Conservation (phyloP, 768 basidiomycete genomes). For the Naematelia encephala region DNA sequence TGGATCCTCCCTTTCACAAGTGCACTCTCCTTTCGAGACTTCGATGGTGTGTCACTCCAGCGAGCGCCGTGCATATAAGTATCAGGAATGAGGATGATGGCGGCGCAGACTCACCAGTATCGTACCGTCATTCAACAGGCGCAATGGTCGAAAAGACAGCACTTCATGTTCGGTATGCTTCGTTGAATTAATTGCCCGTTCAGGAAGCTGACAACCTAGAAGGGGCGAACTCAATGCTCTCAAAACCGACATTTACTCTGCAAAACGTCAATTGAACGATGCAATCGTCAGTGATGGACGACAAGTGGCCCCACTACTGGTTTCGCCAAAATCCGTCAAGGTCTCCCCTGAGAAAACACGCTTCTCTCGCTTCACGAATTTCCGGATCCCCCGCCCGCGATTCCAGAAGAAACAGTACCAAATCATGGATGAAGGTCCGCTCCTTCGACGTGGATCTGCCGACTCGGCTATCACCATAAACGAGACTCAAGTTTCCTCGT, state of each 20-base stretch:
- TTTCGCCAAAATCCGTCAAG: not conserved
- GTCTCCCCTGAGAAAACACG: not conserved
- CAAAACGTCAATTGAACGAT: not conserved
- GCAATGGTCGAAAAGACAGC: not conserved
- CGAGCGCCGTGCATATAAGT: not conserved
- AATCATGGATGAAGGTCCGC: conserved; percentile 2
- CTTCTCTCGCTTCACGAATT: conserved; percentile 1
- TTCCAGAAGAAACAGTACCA: conserved; percentile 7
- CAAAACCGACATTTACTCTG: not conserved
- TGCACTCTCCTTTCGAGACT: not conserved
- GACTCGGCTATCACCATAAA: conserved; percentile 17
- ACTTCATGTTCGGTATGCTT: not conserved
- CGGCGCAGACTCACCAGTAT: too few relatives aligned
- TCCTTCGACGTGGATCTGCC: conserved; percentile 12
- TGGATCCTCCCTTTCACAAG: not conserved
- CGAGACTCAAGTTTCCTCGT: not conserved
- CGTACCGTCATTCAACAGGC: too few relatives aligned
- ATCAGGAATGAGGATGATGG: not conserved
- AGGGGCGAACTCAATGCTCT: not conserved
- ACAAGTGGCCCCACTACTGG: too few relatives aligned
- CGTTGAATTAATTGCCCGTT: not conserved
- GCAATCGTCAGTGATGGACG: not conserved
- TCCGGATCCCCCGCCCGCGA: not conserved
- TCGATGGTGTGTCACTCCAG: too few relatives aligned
- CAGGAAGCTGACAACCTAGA: not conserved